Conservation (phyloP, 116 monocot genomes). For the Dioscorea cayenensis region DNA sequence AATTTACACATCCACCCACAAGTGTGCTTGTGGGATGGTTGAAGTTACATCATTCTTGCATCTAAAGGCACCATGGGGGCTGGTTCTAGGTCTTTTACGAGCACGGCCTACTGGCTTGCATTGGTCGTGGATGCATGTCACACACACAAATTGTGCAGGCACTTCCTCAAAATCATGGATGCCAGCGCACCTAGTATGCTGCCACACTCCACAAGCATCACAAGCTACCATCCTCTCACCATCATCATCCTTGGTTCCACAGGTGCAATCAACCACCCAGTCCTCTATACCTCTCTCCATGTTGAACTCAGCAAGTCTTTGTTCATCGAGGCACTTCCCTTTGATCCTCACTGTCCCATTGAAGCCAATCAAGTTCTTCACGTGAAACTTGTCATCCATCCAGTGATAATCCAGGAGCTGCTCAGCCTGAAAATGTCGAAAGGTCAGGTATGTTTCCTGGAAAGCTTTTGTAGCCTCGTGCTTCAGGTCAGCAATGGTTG, state of each 20-base stretch:
- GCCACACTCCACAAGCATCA: conserved; percentile 75
- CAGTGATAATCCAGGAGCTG: conserved; percentile 28
- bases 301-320: conserved; percentile 10
- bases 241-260: conserved; percentile 12
- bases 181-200: conserved; percentile 79
- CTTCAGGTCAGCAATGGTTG: conserved; percentile 64
- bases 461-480: conserved; percentile 48
- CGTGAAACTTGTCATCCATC: conserved; percentile 13
- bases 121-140: conserved; percentile 17
- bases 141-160: conserved; percentile 56
- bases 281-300: conserved; percentile 6
- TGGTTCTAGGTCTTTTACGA: neutral
- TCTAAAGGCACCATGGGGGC: neutral
- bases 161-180: conserved; percentile 48
- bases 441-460: conserved; percentile 65
- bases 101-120: neutral
- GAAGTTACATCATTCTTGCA: neutral
- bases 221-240: conserved; percentile 84
- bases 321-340: conserved; percentile 43
- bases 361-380: conserved; percentile 32
- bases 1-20: neutral
- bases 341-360: conserved; percentile 20
- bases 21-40: neutral
- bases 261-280: conserved; percentile 8
- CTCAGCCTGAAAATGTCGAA: conserved; percentile 56